Base-by-base conservation (phyloP, 2,329 filamentous ascomycete species). In the Nigrograna mackinnonii region DNA sequence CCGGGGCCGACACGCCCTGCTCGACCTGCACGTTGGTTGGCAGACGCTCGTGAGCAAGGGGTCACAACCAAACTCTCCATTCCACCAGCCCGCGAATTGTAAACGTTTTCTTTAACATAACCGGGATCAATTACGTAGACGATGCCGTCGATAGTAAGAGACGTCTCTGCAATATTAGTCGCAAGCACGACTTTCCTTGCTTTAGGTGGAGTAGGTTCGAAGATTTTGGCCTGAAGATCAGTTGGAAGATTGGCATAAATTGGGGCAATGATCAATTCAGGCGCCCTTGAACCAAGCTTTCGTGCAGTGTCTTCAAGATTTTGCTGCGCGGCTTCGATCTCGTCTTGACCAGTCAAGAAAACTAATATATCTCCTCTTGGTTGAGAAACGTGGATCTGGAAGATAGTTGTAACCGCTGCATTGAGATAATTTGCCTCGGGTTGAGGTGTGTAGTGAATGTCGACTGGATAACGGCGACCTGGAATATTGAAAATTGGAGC, bases 91-190 rank as follows among this genome's bases (percentile, higher is more conserved):
- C 87, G 83, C 0, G 91, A 87, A 49, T 96, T 95, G 72, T 92
- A 97, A 1, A 91, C 82, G 55, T 96, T 96, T 63, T 97, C 90
- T 67, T 99, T 99, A 49, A 94, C 90, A 52, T 95, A 95, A 1
- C 94, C 94, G 0, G 89, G 89, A 56, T 99, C 94, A 46, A 97
- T 95, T 24, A 97, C 94, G 64, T 95, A 96, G 6, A 92, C 87
- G 46, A 97, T 95, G 13, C 91, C 92, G 64, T 97, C 91, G 44
- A 99, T 96, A 0, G 94, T 99, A 60, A 99, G 73, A 75, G 85
- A 91, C 0, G 94, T 99, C 68, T 99, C 94, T 2, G 94, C 94
- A 67, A 99, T 97, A 63, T 99, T 99, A 2, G 94, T 97, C 0
- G 92, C 91, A 26, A 97, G 73, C 0, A 99, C 90, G 0, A 97